These are phyloP conservation scores for Lyophyllum atratum DNA, from an alignment of 768 basidiomycete genomes.

Conservation along the genomic window DNA sequence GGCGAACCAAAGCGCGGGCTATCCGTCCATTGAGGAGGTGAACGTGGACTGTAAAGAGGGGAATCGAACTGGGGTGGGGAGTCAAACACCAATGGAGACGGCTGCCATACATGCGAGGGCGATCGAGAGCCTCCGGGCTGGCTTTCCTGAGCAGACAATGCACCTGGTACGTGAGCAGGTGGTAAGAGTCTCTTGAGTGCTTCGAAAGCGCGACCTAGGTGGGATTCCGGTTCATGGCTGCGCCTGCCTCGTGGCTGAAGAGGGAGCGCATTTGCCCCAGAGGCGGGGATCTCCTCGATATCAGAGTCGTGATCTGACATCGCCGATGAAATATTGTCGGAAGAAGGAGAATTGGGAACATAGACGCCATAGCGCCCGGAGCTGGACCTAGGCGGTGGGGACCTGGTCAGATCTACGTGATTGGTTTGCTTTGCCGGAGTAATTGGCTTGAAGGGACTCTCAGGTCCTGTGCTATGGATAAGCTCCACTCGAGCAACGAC, in stretches of 20 bases:
- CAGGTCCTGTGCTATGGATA: conserved; percentile 28
- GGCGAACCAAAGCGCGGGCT: neutral
- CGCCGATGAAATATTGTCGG: conserved; percentile 36
- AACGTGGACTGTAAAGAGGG: conserved; percentile 15
- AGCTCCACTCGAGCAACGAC: conserved; percentile 64
- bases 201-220: conserved; percentile 30
- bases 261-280: conserved; percentile 24
- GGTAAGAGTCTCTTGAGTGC: conserved; percentile 33
- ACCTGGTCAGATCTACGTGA: conserved; percentile 9
- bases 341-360: conserved; percentile 45
- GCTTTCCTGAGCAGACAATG: neutral
- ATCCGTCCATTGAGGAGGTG: conserved; percentile 1
- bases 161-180: conserved; percentile 21
- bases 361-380: conserved; percentile 70
- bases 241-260: conserved; percentile 18
- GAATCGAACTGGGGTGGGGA: conserved; percentile 2
- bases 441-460: conserved; percentile 26
- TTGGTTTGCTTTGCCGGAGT: conserved; percentile 24
- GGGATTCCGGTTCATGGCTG: conserved; percentile 3
- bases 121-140: neutral
- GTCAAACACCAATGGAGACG: neutral
- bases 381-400: conserved; percentile 23
- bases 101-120: neutral
- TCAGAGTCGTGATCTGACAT: conserved; percentile 49
- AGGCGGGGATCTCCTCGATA: conserved; percentile 50